phyloP scores from a whole-genome alignment of 352 stramenopile species.

The Globisporangium cylindrosporum region DNA sequence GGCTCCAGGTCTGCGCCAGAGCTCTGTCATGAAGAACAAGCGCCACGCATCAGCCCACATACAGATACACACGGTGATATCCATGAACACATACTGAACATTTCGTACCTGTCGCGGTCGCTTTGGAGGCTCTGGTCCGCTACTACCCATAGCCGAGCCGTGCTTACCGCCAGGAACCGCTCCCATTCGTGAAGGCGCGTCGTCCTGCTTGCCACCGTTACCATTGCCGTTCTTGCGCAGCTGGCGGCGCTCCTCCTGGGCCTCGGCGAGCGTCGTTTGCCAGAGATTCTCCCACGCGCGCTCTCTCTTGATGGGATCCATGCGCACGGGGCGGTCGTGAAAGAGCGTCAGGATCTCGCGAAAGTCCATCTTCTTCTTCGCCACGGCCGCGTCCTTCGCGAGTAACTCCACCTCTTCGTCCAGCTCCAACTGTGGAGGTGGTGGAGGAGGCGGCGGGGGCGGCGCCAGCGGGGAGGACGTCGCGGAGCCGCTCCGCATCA shows the following conservation, averaged over 20 bases:
- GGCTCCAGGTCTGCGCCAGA: conserved; percentile 48
- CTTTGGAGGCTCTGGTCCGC: conserved; percentile 42
- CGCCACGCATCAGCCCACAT: not conserved
- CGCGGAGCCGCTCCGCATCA: conserved; percentile 14
- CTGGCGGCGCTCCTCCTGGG: conserved; percentile 57
- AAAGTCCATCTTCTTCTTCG: conserved; percentile 54
- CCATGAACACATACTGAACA: too few species aligned
- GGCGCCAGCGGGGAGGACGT: conserved; percentile 30
- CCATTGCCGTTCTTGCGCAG: conserved; percentile 30
- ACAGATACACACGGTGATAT: conserved; percentile 4
- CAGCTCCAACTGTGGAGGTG: conserved; percentile 27
- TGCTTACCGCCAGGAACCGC: conserved; percentile 4
- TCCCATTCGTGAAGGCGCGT: conserved; percentile 10
- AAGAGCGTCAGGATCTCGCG: conserved; percentile 69
- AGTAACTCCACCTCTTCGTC: conserved; percentile 25
- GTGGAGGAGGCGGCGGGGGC: conserved; percentile 35
- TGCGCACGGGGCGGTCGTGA: conserved; percentile 26
- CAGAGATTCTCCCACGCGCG: conserved; percentile 43
- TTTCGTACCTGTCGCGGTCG: conserved; percentile 46
- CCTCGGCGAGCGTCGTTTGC: conserved; percentile 49
- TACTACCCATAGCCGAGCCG: not conserved
- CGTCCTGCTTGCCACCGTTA: conserved; percentile 16
- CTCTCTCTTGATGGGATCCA: conserved; percentile 18
- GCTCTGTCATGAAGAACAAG: conserved; percentile 18
- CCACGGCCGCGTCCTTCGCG: conserved; percentile 13